phyloP scores from a whole-genome alignment of 2,329 filamentous ascomycete genomes.

The Colletotrichum incanum region DNA sequence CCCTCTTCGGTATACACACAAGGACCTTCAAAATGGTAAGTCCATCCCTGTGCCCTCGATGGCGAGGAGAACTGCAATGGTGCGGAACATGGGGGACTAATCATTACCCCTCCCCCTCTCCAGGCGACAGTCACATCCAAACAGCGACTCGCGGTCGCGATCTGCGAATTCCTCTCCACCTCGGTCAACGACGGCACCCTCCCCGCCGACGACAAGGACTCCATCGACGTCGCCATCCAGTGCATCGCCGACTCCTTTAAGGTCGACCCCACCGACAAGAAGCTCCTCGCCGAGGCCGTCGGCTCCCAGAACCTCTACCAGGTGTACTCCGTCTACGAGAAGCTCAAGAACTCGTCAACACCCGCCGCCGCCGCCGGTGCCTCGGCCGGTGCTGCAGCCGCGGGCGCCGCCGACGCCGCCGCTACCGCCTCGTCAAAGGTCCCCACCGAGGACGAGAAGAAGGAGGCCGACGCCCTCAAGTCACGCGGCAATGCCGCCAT shows the following conservation, averaged over 20 bases:
- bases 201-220: constrained; percentile 89
- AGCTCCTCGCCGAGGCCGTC: constrained; percentile 81
- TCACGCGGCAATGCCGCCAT: constrained; percentile 94
- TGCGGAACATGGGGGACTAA: not conserved
- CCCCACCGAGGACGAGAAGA: constrained; percentile 73
- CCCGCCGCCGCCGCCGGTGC: constrained; percentile 52
- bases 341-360: constrained; percentile 76
- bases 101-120: not conserved
- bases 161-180: constrained; percentile 93
- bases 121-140: constrained; percentile 66
- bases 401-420: constrained; percentile 54
- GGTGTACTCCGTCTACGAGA: constrained; percentile 98
- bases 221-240: constrained; percentile 92
- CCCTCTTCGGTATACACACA: constrained; percentile 14
- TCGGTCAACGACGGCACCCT: constrained; percentile 92
- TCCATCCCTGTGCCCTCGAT: too few relatives aligned
- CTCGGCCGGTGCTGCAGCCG: constrained; percentile 55
- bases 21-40: constrained; percentile 39
- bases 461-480: constrained; percentile 91
- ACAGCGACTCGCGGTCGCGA: constrained; percentile 95
- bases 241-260: constrained; percentile 97
- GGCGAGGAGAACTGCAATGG: not conserved
- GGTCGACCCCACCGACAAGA: constrained; percentile 85
- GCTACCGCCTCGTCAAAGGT: constrained; percentile 50
- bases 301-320: constrained; percentile 89